Conservation (phyloP, 768 basidiomycete species). For the Leucosporidium yakuticum region DNA sequence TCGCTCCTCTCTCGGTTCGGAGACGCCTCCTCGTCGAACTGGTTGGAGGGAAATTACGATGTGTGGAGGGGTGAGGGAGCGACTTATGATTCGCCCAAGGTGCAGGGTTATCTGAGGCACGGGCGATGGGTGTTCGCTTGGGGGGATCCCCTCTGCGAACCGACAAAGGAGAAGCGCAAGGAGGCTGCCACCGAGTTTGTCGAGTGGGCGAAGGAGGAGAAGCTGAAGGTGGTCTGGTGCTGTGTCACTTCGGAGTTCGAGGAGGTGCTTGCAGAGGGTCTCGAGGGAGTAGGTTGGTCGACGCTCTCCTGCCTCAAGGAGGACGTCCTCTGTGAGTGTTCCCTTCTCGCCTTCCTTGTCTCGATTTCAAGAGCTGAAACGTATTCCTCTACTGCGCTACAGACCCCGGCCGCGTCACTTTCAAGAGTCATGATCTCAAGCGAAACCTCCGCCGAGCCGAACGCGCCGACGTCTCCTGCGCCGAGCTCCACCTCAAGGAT, state of each 20-base stretch:
- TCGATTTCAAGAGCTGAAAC: too few relatives aligned
- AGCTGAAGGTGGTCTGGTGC: slow-evolving; percentile 21
- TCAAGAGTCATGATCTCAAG: slow-evolving; percentile 24
- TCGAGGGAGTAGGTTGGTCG: neutral
- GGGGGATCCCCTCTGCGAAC: slow-evolving; percentile 30
- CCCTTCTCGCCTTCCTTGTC: too few relatives aligned
- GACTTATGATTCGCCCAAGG: slow-evolving; percentile 17
- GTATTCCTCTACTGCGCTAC: too few relatives aligned
- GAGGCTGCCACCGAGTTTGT: slow-evolving; percentile 22
- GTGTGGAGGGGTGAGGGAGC: slow-evolving; percentile 18
- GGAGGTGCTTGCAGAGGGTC: slow-evolving; percentile 16
- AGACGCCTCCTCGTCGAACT: slow-evolving; percentile 15
- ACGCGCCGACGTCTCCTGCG: slow-evolving; percentile 19
- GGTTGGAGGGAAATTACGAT: slow-evolving; percentile 29
- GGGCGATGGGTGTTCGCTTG: slow-evolving; percentile 27
- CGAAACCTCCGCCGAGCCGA: slow-evolving; percentile 24
- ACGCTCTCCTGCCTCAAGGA: neutral
- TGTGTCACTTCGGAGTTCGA: slow-evolving; percentile 18
- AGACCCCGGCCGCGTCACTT: slow-evolving; percentile 14
- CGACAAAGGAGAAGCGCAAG: neutral
- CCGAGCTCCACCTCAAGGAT: slow-evolving; percentile 18
- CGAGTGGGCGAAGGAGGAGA: slow-evolving; percentile 17
- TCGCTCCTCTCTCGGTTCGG: slow-evolving; percentile 26
- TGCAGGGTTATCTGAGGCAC: slow-evolving; percentile 26
- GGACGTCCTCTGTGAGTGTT: too few relatives aligned